These are phyloP conservation scores for Backusella australiensis DNA, from an alignment of 192 early-diverging fungal genomes.

Conservation along the genomic window DNA sequence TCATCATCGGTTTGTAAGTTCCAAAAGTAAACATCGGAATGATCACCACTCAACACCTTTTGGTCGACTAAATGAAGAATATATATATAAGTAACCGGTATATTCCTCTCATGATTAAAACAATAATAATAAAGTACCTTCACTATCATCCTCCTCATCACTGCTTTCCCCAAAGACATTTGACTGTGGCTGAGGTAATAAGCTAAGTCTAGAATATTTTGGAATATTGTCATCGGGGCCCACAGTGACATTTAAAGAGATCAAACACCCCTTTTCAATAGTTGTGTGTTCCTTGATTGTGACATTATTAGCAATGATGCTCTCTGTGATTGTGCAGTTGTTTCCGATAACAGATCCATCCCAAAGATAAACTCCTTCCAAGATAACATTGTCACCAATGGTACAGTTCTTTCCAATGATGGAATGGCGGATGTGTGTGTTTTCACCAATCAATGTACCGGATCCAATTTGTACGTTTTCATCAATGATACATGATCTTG, in stretches of 20 bases:
- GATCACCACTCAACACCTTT: conserved; percentile 46
- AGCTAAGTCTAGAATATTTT: conserved; percentile 61
- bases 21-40: conserved; percentile 64
- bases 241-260: conserved; percentile 59
- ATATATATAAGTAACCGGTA: neutral
- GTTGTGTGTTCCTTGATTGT: conserved; percentile 61
- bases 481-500: conserved; percentile 64
- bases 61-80: conserved; percentile 21
- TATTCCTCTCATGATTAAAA: neutral
- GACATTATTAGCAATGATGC: conserved; percentile 78
- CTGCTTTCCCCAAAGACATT: conserved; percentile 43
- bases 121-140: conserved; percentile 6
- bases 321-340: conserved; percentile 60
- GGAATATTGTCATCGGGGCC: conserved; percentile 74
- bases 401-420: conserved; percentile 82
- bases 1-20: conserved; percentile 51
- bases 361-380: conserved; percentile 87
- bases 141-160: conserved; percentile 38
- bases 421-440: conserved; percentile 67
- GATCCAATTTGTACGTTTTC: conserved; percentile 83
- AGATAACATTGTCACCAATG: conserved; percentile 75
- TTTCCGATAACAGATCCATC: conserved; percentile 69
- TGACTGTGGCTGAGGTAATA: conserved; percentile 36
- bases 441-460: conserved; percentile 72
- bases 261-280: conserved; percentile 72